Base-by-base conservation (phyloP, 75 land plant species). In the Pinus tabuliformis region DNA sequence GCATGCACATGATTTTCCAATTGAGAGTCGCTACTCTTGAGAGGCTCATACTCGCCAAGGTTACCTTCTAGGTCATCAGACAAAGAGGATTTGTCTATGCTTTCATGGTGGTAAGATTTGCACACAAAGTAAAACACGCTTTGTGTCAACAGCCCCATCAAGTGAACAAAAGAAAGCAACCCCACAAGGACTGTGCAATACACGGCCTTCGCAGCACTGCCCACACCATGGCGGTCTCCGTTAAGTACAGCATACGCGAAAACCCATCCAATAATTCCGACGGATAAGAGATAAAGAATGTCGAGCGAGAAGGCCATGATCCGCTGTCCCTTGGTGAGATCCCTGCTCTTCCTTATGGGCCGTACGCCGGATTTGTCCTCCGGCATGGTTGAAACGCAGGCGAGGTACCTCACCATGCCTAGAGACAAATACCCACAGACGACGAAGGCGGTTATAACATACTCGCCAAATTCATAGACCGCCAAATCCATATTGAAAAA, bases 51-150 rank as follows among this genome's bases (percentile, higher is more conserved):
- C 54, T 88, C 92, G 16, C 92, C 94, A 22, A 87, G 58, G 72
- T 95, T 93, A 16, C 84, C 92, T 68, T 94, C 92, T 75, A 95
- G 78, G 49, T 91, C 91, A 82, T 91, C 91, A 0, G 98, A 83
- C 57, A 95, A 80, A 24, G 77, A 74, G n/a, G 84, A 66, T 78
- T 90, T 82, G 77, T 95, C 95, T 30, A 95, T 84, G 81, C 82
- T 87, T 83, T 95, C 91, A 36, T 86, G 90, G 80, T 89, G 95
- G 57, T 84, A 80, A 3, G 95, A 87, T 65, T 95, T 92, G 82
- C 95, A 92, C 3, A 85, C 86, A 58, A 95, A 95, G 76, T 95
- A 95, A 60, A 95, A 60, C 7, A 95, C 85, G 5, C 90, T 90
- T 72, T 95, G 89, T 24, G 86, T 65, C 59, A 95, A 81, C 33